Evolutionary conservation across 768 basidiomycete genomes (phyloP).

Genomic region (Royoungia palumana): DNA sequence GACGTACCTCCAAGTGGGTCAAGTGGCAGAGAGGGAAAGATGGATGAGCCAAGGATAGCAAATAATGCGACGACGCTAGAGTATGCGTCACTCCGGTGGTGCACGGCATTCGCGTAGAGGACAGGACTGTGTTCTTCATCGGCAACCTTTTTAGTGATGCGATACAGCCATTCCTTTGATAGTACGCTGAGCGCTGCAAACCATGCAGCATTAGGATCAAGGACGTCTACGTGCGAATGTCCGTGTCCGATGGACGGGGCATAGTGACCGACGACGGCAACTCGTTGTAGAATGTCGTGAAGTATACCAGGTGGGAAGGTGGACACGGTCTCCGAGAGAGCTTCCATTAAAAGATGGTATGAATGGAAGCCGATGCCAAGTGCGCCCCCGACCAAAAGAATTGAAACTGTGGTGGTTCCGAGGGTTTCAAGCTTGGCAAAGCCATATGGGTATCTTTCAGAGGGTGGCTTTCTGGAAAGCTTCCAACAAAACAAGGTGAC

Average conservation of each 20-base stretch:
- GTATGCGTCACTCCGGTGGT: constrained; percentile 96
- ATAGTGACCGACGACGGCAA: constrained; percentile 54
- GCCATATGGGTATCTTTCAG: constrained; percentile 78
- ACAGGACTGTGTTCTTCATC: constrained; percentile 90
- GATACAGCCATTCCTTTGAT: constrained; percentile 90
- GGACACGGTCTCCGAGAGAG: constrained; percentile 63
- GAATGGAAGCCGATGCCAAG: constrained; percentile 89
- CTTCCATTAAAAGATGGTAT: constrained; percentile 74
- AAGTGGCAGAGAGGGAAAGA: constrained; percentile 80
- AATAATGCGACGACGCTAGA: constrained; percentile 88
- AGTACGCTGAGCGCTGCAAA: constrained; percentile 81
- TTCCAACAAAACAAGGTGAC: constrained; percentile 89
- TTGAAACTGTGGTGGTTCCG: constrained; percentile 85
- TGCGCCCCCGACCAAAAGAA: constrained; percentile 82
- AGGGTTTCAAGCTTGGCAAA: constrained; percentile 95
- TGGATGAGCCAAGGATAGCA: constrained; percentile 88
- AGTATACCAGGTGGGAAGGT: constrained; percentile 61
- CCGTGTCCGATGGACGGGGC: constrained; percentile 51
- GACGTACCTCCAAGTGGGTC: constrained; percentile 88
- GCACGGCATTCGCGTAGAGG: constrained; percentile 91
- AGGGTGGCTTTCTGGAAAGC: constrained; percentile 77
- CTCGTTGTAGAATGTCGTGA: constrained; percentile 58
- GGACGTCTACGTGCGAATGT: constrained; percentile 50
- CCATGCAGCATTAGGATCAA: constrained; percentile 97
- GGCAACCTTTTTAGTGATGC: constrained; percentile 85